Base-by-base conservation (phyloP, 805 yeast species). In the Metschnikowia corniflorae region DNA sequence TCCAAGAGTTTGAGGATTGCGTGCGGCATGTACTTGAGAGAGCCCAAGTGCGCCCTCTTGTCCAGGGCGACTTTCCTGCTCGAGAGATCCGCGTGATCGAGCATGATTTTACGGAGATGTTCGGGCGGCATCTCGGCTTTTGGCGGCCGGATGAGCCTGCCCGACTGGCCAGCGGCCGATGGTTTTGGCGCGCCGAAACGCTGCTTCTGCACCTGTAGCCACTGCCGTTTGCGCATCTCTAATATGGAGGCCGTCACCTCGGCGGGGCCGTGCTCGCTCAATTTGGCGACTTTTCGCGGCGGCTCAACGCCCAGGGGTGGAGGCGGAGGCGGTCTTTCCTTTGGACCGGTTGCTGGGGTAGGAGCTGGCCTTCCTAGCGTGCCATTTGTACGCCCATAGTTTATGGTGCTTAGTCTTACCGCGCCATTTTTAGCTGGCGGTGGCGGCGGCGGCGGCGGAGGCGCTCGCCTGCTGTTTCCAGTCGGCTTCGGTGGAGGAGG, bases 11-110 rank as follows among this genome's bases (percentile, higher is more conserved):
- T 93, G 47, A 88, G 60, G 3, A 88, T 75, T 0, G 98, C 96
- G 62, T 91, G 97, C 0, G 99, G 99, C 81, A 94, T 75, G 63
- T 83, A 94, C 61, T 88, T 91, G 39, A 93, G 68, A 1, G 97
- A 89, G 2, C 96, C 96, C 17, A 94, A 62, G 51, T 86, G 88
- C 0, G 96, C 78, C 42, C 91, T 70, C 55, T 88, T 89, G 52
- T 91, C 97, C 9, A 83, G 76, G 15, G 91, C 80, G 32, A 85
- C 84, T 44, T 80, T 79, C 46, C 77, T 75, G 2, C 89, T 77
- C 1, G 94, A 77, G 68, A 89, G 75, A 52, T 91, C 96, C 1
- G 88, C 88, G 51, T 87, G 95, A 43, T 80, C 86, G 33, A 73
- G 72, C 54, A 91, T 77, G 40, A 88, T 84, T 55, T 86, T 86